phyloP scores from a whole-genome alignment of 75 land plant genomes.

The Pinus taeda region DNA sequence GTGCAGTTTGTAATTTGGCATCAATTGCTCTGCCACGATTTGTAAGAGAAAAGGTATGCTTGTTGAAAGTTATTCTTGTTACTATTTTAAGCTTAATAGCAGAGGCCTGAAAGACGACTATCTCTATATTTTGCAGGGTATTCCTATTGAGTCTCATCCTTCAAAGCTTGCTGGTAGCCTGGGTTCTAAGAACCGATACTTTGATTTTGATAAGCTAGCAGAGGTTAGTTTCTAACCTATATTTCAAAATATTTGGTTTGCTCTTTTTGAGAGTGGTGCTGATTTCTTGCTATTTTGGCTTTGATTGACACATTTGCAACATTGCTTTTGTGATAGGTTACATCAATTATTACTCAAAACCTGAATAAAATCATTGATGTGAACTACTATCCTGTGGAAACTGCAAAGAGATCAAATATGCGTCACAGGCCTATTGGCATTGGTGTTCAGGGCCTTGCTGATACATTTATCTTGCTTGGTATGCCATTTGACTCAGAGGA shows the following conservation, averaged over 20 bases:
- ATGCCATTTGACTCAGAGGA: slow-evolving; percentile 96
- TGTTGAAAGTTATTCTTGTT: background rate
- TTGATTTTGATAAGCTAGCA: slow-evolving; percentile 45
- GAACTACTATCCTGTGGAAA: slow-evolving; percentile 91
- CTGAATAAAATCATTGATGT: slow-evolving; percentile 94
- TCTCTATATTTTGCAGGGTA: slow-evolving; percentile 18
- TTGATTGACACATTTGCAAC: background rate
- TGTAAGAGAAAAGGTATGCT: slow-evolving; percentile 37
- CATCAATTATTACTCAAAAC: slow-evolving; percentile 67
- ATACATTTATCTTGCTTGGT: slow-evolving; percentile 91
- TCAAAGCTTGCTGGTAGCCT: slow-evolving; percentile 45
- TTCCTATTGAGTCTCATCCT: slow-evolving; percentile 43
- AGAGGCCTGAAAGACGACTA: background rate
- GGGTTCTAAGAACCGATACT: slow-evolving; percentile 34
- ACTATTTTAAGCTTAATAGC: background rate
- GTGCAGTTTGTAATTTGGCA: slow-evolving; percentile 52
- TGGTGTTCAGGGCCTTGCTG: slow-evolving; percentile 97
- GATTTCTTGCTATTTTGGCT: background rate
- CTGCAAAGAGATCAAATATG: slow-evolving; percentile 75
- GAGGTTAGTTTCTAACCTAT: slow-evolving; percentile 14
- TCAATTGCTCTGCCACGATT: slow-evolving; percentile 43
- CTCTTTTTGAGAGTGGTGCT: background rate
- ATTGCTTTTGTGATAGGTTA: slow-evolving; percentile 48
- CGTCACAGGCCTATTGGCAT: slow-evolving; percentile 94
- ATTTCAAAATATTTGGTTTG: background rate